Conservation (phyloP, 116 monocot species). For the Iris pallida region DNA sequence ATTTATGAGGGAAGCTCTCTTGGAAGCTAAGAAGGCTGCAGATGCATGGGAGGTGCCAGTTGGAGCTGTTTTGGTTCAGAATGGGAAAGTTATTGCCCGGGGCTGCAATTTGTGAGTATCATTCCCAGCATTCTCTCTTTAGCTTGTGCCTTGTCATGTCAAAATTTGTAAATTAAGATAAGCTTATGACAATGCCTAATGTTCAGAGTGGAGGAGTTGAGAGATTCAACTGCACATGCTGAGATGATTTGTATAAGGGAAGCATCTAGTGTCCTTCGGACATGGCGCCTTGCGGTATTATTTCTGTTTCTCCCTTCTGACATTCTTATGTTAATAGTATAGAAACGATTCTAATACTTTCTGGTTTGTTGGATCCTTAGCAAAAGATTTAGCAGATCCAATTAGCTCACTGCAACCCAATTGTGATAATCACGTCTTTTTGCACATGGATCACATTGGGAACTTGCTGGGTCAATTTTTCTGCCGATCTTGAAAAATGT, state of each 20-base stretch:
- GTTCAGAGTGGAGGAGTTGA: constrained; percentile 74
- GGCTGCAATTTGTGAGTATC: constrained; percentile 70
- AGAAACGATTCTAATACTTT: neutral
- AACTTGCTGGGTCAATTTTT: too few species aligned
- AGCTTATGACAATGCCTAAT: constrained; percentile 11
- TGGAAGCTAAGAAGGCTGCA: constrained; percentile 82
- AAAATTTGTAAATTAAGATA: neutral
- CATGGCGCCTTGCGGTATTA: constrained; percentile 85
- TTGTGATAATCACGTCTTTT: too few species aligned
- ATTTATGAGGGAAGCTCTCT: constrained; percentile 92
- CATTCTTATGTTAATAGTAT: neutral
- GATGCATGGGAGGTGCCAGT: constrained; percentile 95
- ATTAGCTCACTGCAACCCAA: too few species aligned
- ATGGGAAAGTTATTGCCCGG: constrained; percentile 87
- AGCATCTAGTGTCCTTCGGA: constrained; percentile 71
- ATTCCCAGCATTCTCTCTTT: neutral
- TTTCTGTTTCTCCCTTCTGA: constrained; percentile 1
- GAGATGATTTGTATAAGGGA: constrained; percentile 94
- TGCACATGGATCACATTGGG: too few species aligned
- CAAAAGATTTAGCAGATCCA: too few species aligned
- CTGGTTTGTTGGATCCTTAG: too few species aligned
- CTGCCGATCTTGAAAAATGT: too few species aligned
- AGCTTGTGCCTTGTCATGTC: neutral
- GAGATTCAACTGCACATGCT: constrained; percentile 97
- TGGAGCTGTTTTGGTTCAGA: constrained; percentile 84